Conservation (phyloP, 352 stramenopile species). For the Globisporangium uncinulatum region DNA sequence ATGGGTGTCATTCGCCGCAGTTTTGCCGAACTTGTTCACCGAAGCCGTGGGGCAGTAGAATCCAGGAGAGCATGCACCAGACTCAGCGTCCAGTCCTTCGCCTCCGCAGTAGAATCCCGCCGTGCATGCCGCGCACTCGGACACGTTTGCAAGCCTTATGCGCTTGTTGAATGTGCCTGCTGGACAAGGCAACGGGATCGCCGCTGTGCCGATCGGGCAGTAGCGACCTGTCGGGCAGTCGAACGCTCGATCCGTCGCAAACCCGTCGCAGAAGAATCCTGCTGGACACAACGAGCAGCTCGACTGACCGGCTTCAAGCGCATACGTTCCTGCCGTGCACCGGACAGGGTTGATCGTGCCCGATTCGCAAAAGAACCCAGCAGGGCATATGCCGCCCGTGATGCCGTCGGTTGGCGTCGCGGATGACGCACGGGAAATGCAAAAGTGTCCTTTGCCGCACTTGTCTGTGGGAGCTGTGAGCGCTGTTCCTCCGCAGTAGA, state of each 20-base stretch:
- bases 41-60: constrained; percentile 49
- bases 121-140: constrained; percentile 34
- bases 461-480: constrained; percentile 40
- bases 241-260: constrained; percentile 30
- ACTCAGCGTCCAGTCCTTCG: constrained; percentile 18
- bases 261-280: constrained; percentile 61
- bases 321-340: constrained; percentile 41
- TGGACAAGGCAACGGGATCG: constrained; percentile 45
- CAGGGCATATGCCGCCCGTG: constrained; percentile 43
- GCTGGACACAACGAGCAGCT: constrained; percentile 42
- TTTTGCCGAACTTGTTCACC: constrained; percentile 38
- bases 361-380: constrained; percentile 54
- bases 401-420: constrained; percentile 40
- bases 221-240: constrained; percentile 42
- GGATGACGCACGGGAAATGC: constrained; percentile 33
- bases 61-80: constrained; percentile 38
- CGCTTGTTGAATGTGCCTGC: constrained; percentile 57
- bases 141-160: constrained; percentile 26
- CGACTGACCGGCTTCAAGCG: constrained; percentile 17
- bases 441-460: constrained; percentile 85
- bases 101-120: constrained; percentile 37
- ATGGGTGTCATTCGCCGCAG: constrained; percentile 23
- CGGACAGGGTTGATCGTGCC: constrained; percentile 37
- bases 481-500: constrained; percentile 39
- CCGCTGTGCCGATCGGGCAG: constrained; percentile 38